Conservation (phyloP, 345 rosid genomes). For the Abelmoschus esculentus region DNA sequence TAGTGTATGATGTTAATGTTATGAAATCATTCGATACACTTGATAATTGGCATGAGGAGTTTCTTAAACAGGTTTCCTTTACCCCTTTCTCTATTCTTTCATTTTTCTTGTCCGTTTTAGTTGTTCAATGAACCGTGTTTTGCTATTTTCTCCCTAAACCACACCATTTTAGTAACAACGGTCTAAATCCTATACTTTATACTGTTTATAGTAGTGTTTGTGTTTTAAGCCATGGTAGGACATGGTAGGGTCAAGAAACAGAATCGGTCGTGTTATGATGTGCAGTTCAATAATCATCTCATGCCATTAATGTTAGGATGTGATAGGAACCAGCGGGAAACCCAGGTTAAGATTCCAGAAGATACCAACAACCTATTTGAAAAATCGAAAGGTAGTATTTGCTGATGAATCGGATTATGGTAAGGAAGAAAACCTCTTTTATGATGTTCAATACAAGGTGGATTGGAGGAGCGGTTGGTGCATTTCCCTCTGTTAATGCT, state of each 20-base stretch:
- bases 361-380: not conserved
- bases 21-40: slow-evolving; percentile 82
- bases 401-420: not conserved
- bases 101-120: not conserved
- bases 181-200: not conserved
- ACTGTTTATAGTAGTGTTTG: not conserved
- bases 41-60: slow-evolving; percentile 95
- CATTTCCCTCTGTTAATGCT: no score
- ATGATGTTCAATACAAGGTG: not conserved
- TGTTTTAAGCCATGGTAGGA: no score
- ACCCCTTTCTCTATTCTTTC: not conserved
- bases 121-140: not conserved
- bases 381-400: not conserved
- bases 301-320: not conserved
- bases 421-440: not conserved
- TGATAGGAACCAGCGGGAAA: not conserved
- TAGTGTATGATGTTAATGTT: slow-evolving; percentile 89
- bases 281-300: not conserved
- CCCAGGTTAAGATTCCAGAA: not conserved
- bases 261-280: not conserved
- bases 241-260: not conserved
- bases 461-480: not conserved
- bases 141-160: not conserved
- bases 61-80: slow-evolving; percentile 77
- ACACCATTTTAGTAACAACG: not conserved